Base-by-base conservation (phyloP, 352 stramenopile species). In the Pythium grandisporangium region DNA sequence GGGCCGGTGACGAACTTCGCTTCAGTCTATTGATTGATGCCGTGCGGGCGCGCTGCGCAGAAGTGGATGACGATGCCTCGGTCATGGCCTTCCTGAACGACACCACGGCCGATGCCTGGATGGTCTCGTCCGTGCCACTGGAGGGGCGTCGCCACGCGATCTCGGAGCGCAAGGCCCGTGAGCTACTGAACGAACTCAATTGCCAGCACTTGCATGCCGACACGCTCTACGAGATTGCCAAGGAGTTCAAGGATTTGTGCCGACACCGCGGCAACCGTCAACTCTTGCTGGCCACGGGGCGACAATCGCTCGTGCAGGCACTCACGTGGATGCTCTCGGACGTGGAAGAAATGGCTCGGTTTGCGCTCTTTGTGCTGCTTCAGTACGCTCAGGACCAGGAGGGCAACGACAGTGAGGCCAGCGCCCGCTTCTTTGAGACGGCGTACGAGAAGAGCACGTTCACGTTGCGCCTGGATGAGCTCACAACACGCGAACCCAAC, bases 281-380 rank as follows among this genome's bases (percentile, higher is more conserved):
- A 25, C 38, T 81, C 16, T 84, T 88, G 37, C 35, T 82, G 6
- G 45, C 70, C 29, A 27, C 58, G 2, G 53, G 73, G 17, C 68
- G 57, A 21, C 46, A 63, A 7, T 51, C 54, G 27, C 65, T 88
- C 8, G 35, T 79, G 19, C 54, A 66, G 50, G 65, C 53, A 11
- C 57, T 88, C 22, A 64, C 76, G 50, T 85, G 62, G 75, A 82
- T 84, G 67, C 61, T 85, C 4, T 48, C 45, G 10, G 67, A 81
- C 54, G 66, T 45, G 17, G 70, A 88, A 16, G 60, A 71, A 10
- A 40, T 82, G 2, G 55, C 61, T 30, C 75, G 75, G 16, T 88
- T 79, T 30, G 75, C 59, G 14, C 60, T 73, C 13, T 88, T 88
- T 38, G 75, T 84, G 22, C 45, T 88, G 25, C 43, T 66, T 29